phyloP scores from a whole-genome alignment of 192 early-diverging fungal species.

The Coemansia sp. region DNA sequence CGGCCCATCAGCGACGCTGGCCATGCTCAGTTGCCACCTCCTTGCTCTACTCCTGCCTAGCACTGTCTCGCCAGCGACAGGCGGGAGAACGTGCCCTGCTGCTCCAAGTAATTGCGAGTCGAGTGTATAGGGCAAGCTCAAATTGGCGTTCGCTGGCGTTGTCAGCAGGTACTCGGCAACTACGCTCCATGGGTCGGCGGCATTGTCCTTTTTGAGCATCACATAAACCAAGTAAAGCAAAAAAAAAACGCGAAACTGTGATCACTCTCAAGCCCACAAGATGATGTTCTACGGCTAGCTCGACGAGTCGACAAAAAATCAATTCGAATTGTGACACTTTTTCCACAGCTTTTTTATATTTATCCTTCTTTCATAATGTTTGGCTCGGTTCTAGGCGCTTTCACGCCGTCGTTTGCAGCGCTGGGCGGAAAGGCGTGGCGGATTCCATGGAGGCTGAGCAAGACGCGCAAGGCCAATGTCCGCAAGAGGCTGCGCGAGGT shows the following conservation, averaged over 20 bases:
- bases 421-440: constrained; percentile 52
- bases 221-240: no score
- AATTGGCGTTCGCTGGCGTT: background rate
- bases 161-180: constrained; percentile 11
- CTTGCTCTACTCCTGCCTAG: background rate
- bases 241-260: no score
- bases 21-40: background rate
- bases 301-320: no score
- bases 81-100: background rate
- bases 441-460: constrained; percentile 63
- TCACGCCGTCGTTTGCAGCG: constrained; percentile 34
- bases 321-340: no score
- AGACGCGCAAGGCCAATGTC: constrained; percentile 81
- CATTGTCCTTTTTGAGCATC: background rate
- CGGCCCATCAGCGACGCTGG: background rate
- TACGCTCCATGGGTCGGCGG: constrained; percentile 7
- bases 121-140: background rate
- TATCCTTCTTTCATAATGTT: constrained; percentile 23
- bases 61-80: background rate
- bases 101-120: background rate
- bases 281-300: no score
- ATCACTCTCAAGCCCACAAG: no score
- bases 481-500: constrained; percentile 80
- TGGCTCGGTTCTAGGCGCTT: constrained; percentile 41
- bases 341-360: background rate